Evolutionary conservation across 179 eudicot genomes (phyloP), one percentile per base, ranked within the genome.

Genomic region (Patellifolia procumbens): DNA sequence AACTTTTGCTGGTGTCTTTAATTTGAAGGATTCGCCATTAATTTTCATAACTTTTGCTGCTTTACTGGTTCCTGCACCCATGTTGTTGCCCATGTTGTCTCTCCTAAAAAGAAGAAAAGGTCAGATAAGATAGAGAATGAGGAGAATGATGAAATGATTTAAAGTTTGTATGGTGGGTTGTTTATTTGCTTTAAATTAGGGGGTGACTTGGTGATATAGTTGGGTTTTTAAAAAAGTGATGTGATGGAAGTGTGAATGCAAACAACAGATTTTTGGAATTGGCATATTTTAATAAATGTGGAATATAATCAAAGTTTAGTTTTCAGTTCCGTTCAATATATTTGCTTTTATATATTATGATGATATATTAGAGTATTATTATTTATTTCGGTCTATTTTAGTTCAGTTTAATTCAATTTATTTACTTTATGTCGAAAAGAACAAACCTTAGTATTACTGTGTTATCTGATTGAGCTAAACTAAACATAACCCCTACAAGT

Each of bases 31-130:
- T 59, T 92, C 90, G 32, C 97, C 97, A 68, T 85, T 81, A 76
- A 87, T 85, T 78, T 89, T 92, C 97, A 92, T 89, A 32, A 92
- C 79, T 78, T 84, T 90, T 52, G 90, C 87, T 72, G 79, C 69
- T 81, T 82, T 88, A 35, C 76, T 81, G 68, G 78, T 72, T 59
- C 65, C 63, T 59, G 45, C 75, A 63, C 73, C 87, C 22, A 87
- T 78, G 53, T 31, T 81, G 82, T 90, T 90, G 52, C 92, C 94
- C 92, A 88, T 88, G 63, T 51, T 78, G 64, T 62, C 63, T 60
- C 75, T 60, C 48, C 39, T 61, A 51, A 31, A 7, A 12, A 59
- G 34, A 26, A 43, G 72, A 24, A 24, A 32, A 10, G 64, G 73
- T 34, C 60, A 59, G 49, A 56, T 70, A 60, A 70, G 48, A 69